Evolutionary conservation across 2,329 filamentous ascomycete species (phyloP).

Genomic region (Aspergillus sp.): DNA sequence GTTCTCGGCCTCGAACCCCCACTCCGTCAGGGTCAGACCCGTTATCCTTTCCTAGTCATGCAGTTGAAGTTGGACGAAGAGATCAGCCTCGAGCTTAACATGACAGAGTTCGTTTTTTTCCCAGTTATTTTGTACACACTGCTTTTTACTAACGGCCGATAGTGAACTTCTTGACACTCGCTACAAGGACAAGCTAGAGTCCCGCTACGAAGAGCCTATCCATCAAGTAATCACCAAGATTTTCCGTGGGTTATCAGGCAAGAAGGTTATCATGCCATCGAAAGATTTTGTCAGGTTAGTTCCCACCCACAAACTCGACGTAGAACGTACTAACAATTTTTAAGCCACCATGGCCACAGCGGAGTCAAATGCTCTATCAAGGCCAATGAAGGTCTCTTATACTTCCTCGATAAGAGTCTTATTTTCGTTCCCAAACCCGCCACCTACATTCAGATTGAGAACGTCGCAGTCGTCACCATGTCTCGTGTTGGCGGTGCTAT

Average conservation of each 20-base stretch:
- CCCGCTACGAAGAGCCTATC: constrained; percentile 90
- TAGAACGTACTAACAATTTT: constrained; percentile 2
- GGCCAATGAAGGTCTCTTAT: constrained; percentile 95
- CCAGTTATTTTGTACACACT: neutral
- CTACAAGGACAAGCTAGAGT: constrained; percentile 85
- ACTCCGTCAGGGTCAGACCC: constrained; percentile 91
- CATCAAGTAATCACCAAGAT: constrained; percentile 93
- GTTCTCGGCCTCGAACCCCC: constrained; percentile 93
- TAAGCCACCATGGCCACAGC: constrained; percentile 79
- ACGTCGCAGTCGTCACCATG: constrained; percentile 88
- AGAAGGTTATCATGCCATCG: constrained; percentile 90
- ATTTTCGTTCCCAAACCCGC: constrained; percentile 99
- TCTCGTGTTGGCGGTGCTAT: constrained; percentile 92
- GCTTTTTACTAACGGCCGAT: constrained; percentile 12
- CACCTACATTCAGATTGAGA: constrained; percentile 94
- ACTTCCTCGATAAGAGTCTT: constrained; percentile 96
- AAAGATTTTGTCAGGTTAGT: constrained; percentile 81
- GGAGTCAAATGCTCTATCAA: constrained; percentile 99
- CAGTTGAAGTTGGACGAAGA: constrained; percentile 98
- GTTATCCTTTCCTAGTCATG: constrained; percentile 98
- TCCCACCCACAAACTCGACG: neutral
- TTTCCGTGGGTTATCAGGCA: constrained; percentile 89
- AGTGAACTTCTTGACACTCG: constrained; percentile 74
- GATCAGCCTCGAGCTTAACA: constrained; percentile 92
- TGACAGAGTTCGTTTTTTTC: constrained; percentile 64